Percentiles rank a stretch among this genome's conserved stretches.
These are phyloP conservation scores for Penicillium diatomitis DNA, from an alignment of 495 filamentous ascomycete genomes.

Conservation along the genomic window DNA sequence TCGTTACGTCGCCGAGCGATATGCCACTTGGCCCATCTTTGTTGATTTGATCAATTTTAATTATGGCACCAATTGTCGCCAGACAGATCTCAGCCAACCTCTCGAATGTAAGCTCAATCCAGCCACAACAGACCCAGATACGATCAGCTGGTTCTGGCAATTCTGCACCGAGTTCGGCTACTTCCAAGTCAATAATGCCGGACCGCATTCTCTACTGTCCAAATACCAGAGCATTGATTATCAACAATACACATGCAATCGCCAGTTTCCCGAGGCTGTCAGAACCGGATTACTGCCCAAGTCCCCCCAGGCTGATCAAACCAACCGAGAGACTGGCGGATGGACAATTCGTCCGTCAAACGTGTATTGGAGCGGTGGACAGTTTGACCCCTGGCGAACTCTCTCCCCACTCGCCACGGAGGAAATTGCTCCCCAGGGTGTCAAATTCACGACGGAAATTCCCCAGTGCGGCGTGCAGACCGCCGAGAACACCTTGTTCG, in stretches of 20 bases:
- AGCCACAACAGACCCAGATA: constrained; percentile 23
- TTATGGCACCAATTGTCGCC: constrained; percentile 31
- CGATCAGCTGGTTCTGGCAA: constrained; percentile 50
- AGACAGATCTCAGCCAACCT: constrained; percentile 18
- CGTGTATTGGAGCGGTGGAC: constrained; percentile 43
- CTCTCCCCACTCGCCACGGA: constrained; percentile 40
- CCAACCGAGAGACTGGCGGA: constrained; percentile 42
- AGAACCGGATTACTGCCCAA: constrained; percentile 35
- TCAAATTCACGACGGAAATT: constrained; percentile 28
- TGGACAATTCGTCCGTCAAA: constrained; percentile 53
- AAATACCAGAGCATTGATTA: constrained; percentile 43
- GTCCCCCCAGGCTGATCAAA: constrained; percentile 23
- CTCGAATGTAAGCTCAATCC: constrained; percentile 33
- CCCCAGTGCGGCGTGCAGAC: constrained; percentile 40
- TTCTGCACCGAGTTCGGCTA: constrained; percentile 53
- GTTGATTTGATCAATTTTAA: constrained; percentile 33
- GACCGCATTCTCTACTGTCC: constrained; percentile 40
- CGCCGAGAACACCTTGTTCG: constrained; percentile 34
- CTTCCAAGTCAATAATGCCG: constrained; percentile 45
- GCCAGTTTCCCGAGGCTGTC: constrained; percentile 42
- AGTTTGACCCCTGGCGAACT: constrained; percentile 53
- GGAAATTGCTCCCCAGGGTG: constrained; percentile 28
- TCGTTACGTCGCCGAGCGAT: constrained; percentile 34
- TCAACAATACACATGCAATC: constrained; percentile 42
- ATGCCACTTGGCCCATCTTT: constrained; percentile 39